Base-by-base conservation (phyloP, 305 asterid genomes). In the Solanum hybrid region DNA sequence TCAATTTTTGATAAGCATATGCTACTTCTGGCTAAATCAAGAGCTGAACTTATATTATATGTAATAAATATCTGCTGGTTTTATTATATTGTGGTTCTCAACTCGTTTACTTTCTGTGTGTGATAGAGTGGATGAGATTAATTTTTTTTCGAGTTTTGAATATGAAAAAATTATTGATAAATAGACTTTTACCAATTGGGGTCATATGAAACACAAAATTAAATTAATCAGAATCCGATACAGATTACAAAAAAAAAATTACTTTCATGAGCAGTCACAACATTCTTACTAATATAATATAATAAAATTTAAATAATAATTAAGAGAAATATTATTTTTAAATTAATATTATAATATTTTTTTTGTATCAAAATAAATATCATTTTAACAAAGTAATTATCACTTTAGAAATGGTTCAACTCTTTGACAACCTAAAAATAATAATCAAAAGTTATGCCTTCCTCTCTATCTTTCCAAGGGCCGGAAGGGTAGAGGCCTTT, bases 1-100 rank as follows among this genome's bases (percentile, higher is more conserved):
- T 84, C 35, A 86, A 66, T 86, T 69, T 88, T 78, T 42, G 82
- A 78, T 46, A 64, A 79, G 51, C 92, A 89, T 89, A 89, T 91
- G 92, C 80, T 38, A 42, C 4, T 81, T 81, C 38, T 81, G 17
- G 29, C 36, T 80, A 81, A 81, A 69, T 69, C 76, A 24, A 24
- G 6, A 20, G 24, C 24, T 69, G 7, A 69, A 24, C 16, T 24
- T 10, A 24, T 24, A 10, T 24, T 66, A 69, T 66, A n/a, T 24
- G 13, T 51, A 35, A 36, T 79, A 80, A 12, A 38, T 24, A 46
- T 69, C 32, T 32, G 89, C 78, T 89, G 89, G 85, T 86, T 71
- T 91, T 78, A 77, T 9, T 20, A 26, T 85, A 85, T 89, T n/a
- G 27, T 88, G 51, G 38, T 87, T 89, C 42, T 86, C 88, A 31